Percentiles rank a stretch among this genome's conserved stretches.
These are phyloP conservation scores for Pseudogymnoascus sp. DNA, from an alignment of 2,329 filamentous ascomycete species.

Conservation along the genomic window DNA sequence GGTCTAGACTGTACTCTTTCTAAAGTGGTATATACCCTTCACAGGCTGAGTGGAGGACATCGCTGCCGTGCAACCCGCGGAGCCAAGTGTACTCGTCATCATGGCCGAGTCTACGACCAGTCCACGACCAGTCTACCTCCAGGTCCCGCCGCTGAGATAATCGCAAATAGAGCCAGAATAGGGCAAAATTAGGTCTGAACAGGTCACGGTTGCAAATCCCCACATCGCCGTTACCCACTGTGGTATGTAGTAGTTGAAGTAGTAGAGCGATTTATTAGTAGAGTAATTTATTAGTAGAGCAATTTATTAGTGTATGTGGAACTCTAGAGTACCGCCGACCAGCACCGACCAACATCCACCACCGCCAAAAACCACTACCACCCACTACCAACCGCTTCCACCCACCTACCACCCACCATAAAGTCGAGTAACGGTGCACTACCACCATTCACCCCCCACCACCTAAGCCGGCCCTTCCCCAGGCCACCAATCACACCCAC, in stretches of 20 bases:
- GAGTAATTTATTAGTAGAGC: not conserved
- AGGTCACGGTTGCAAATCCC: not conserved
- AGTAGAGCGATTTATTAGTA: not conserved
- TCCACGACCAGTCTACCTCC: not conserved
- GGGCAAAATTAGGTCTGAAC: not conserved
- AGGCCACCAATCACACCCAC: slow-evolving; percentile 1
- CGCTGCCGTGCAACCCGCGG: not conserved
- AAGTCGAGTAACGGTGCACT: not conserved
- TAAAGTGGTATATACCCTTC: not conserved
- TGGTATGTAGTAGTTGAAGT: not conserved
- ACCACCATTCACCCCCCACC: not conserved
- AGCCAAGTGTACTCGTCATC: not conserved
- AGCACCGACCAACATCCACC: not conserved
- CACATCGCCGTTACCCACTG: not conserved
- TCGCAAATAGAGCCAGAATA: not conserved
- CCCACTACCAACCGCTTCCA: not conserved
- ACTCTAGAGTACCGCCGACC: not conserved
- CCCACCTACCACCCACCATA: not conserved
- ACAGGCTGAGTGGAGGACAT: not conserved
- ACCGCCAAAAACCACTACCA: not conserved
- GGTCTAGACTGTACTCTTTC: not conserved
- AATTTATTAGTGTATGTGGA: not conserved
- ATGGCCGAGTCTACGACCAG: not conserved
- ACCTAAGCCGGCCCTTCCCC: slow-evolving; percentile 1
- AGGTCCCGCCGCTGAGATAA: not conserved